Percentiles rank a stretch among this genome's conserved stretches.
phyloP scores from a whole-genome alignment of 1,284 basidiomycete genomes.

The Ceratobasidium papillatum region DNA sequence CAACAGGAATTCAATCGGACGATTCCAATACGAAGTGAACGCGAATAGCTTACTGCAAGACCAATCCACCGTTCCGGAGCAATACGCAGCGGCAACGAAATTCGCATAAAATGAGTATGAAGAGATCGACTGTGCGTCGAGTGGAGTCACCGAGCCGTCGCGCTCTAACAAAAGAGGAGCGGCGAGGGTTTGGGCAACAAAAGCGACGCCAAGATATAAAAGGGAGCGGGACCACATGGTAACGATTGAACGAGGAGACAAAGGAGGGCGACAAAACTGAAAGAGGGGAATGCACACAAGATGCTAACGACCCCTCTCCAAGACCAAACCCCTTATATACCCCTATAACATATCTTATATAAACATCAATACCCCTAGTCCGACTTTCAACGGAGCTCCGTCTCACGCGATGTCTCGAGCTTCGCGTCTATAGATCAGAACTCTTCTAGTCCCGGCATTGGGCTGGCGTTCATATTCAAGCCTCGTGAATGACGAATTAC shows the following conservation, averaged over 20 bases:
- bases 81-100: constrained; percentile 67
- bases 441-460: neutral
- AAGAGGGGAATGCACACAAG: neutral
- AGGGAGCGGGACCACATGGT: neutral
- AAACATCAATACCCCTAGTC: neutral
- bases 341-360: neutral
- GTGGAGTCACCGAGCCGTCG: constrained; percentile 53
- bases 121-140: constrained; percentile 57
- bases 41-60: constrained; percentile 62
- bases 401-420: neutral
- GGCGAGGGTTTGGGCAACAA: neutral
- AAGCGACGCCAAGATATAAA: neutral
- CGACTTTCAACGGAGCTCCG: neutral
- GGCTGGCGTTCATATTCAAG: neutral
- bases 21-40: neutral
- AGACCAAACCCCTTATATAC: neutral
- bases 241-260: neutral
- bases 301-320: neutral
- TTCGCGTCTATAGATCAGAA: neutral
- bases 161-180: constrained; percentile 10
- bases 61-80: constrained; percentile 61
- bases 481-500: constrained; percentile 1
- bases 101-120: constrained; percentile 63
- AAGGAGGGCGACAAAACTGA: neutral
- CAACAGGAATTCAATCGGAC: neutral